Evolutionary conservation across 805 yeast species (phyloP).

Genomic region (Kuraishia molischiana): DNA sequence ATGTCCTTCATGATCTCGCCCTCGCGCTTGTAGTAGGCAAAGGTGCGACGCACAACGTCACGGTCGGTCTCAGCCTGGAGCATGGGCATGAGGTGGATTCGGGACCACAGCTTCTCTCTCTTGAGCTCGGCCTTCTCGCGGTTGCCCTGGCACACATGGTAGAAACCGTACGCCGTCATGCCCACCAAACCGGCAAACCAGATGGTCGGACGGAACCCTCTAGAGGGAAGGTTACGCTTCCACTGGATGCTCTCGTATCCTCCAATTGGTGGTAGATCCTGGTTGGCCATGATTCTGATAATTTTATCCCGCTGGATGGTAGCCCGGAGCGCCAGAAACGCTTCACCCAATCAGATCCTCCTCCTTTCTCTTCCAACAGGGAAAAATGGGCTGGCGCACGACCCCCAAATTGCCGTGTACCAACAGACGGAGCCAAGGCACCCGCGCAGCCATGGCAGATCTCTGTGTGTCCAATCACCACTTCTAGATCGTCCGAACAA

Average conservation of each 20-base stretch:
- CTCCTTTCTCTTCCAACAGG: no score
- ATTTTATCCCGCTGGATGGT: no score
- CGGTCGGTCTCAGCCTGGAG: slow-evolving; percentile 79
- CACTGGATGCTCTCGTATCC: slow-evolving; percentile 85
- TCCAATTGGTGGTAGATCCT: slow-evolving; percentile 81
- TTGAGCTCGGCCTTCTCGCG: slow-evolving; percentile 67
- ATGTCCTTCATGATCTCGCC: slow-evolving; percentile 54
- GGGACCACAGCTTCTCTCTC: slow-evolving; percentile 71
- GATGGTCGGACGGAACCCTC: slow-evolving; percentile 75
- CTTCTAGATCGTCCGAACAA: no score
- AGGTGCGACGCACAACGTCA: slow-evolving; percentile 61
- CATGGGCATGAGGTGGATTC: slow-evolving; percentile 63
- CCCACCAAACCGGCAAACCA: slow-evolving; percentile 59
- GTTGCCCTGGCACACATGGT: slow-evolving; percentile 53
- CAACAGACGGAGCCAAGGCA: background rate
- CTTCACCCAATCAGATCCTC: no score
- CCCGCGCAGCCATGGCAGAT: no score
- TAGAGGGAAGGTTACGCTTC: slow-evolving; percentile 77
- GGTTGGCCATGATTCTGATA: slow-evolving; percentile 18
- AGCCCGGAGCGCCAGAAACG: no score
- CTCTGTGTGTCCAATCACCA: no score
- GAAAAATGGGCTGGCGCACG: no score
- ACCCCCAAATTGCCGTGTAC: no score
- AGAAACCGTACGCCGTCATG: slow-evolving; percentile 64
- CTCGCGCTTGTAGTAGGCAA: slow-evolving; percentile 60